Evolutionary conservation across 2,329 filamentous ascomycete genomes (phyloP).

Genomic region (Aspergillus sp.): DNA sequence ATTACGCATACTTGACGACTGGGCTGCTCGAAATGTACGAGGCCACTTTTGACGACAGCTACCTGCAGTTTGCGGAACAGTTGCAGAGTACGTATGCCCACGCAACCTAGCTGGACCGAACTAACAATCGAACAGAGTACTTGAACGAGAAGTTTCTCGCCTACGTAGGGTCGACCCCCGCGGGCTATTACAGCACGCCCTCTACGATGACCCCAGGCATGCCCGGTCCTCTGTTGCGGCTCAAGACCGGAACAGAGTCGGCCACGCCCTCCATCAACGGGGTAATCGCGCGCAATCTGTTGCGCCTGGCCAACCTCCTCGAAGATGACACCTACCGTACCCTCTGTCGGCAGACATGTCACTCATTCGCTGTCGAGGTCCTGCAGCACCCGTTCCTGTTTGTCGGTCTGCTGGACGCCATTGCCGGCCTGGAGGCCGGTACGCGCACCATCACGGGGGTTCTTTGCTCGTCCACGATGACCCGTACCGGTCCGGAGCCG

Average conservation of each 20-base stretch:
- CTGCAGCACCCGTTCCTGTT: constrained; percentile 93
- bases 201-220: constrained; percentile 60
- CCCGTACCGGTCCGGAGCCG: constrained; percentile 5
- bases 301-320: constrained; percentile 71
- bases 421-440: constrained; percentile 74
- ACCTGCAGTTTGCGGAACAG: constrained; percentile 76
- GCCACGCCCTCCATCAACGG: constrained; percentile 88
- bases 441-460: constrained; percentile 59
- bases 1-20: constrained; percentile 86
- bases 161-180: constrained; percentile 37
- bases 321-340: constrained; percentile 63
- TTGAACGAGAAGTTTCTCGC: constrained; percentile 82
- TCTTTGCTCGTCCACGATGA: constrained; percentile 39
- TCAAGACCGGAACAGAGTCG: constrained; percentile 95
- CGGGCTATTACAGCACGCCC: constrained; percentile 44
- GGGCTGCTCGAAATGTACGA: constrained; percentile 84
- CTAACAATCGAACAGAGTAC: constrained; percentile 49
- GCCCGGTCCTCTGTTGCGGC: constrained; percentile 64
- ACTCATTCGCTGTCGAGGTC: constrained; percentile 87
- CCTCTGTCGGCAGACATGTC: constrained; percentile 70
- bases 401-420: constrained; percentile 70
- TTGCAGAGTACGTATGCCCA: constrained; percentile 64
- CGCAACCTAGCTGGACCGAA: constrained; percentile 7
- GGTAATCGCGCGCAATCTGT: constrained; percentile 81
- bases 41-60: constrained; percentile 71